These are phyloP conservation scores for Solanum virginianum DNA, from an alignment of 257 asterid genomes.

Conservation along the genomic window DNA sequence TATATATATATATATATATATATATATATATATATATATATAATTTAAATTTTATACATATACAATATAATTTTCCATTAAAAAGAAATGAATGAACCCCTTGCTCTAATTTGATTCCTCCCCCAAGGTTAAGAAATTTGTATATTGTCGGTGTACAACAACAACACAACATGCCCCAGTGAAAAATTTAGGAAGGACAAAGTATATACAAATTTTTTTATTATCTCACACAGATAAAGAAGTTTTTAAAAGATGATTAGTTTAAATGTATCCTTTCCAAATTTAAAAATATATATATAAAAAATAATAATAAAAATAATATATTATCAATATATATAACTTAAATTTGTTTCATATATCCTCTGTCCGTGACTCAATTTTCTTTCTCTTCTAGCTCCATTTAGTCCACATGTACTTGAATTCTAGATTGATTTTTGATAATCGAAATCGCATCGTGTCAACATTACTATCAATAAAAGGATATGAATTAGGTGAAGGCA, in stretches of 20 bases:
- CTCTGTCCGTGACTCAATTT: not conserved
- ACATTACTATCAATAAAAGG: not conserved
- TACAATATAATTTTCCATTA: too few relatives aligned
- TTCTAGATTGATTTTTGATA: not conserved
- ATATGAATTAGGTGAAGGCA: not conserved
- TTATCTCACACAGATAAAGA: too few relatives aligned
- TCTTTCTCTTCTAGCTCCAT: not conserved
- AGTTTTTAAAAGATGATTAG: accelerated
- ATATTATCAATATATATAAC: not conserved
- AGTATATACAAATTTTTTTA: too few relatives aligned
- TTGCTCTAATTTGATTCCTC: not conserved
- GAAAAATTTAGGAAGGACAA: too few relatives aligned
- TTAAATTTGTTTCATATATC: not conserved
- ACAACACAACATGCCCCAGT: too few relatives aligned
- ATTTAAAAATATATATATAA: too few relatives aligned
- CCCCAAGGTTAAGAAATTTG: not conserved
- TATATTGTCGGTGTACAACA: not conserved
- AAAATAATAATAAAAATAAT: not conserved
- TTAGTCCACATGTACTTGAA: not conserved
- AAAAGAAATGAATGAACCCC: not conserved
- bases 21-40: too few relatives aligned
- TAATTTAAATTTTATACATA: too few relatives aligned
- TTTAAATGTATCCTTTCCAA: too few relatives aligned
- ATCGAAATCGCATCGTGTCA: not conserved
- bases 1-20: too few relatives aligned